Evolutionary conservation across 257 asterid genomes (phyloP), one percentile per base, ranked within the genome.

Genomic region (Gentiana dahurica): DNA sequence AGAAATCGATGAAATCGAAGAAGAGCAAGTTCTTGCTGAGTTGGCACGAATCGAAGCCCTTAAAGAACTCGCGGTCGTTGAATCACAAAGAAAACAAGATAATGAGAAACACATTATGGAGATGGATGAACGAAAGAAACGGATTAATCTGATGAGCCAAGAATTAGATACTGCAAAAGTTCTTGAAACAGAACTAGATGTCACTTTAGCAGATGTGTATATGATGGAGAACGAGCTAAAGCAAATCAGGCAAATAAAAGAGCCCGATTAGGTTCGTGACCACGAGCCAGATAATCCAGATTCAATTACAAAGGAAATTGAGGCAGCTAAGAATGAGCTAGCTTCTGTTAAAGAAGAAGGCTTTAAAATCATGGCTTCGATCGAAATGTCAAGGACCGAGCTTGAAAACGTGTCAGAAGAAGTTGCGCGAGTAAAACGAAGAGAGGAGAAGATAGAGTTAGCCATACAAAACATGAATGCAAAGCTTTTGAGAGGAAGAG

Each of bases 21-120:
- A 87, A 78, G 94, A 91, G 72, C 84, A 79, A 51, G 86, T 91
- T 58, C 76, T 87, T 54, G 94, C 83, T 53, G 98, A 91, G 82
- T 64, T 91, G 75, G 98, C 98, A 12, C 73, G 86, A 63, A 78
- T 91, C 8, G 98, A 87, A 67, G 93, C 96, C 13, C 32, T 81
- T 39, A 85, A 75, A 66, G 98, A 91, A 62, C 64, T 48, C 34
- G 79, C 67, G 73, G 85, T 76, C 41, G 72, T 79, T 13, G 92
- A 82, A 72, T 77, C 74, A 52, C 76, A 66, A 53, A 75, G 77
- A 51, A 71, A 62, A 60, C 77, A 71, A 45, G 74, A 61, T 36
- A 77, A 77, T 0, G 75, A 65, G 50, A 64, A 54, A 24, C 68
- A 81, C 70, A 65, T 66, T 0, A 65, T 75, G 70, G 69, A 63